Evolutionary conservation across 2,329 filamentous ascomycete genomes (phyloP), one percentile per base, ranked within the genome.

Genomic region (Cercospora sp.): DNA sequence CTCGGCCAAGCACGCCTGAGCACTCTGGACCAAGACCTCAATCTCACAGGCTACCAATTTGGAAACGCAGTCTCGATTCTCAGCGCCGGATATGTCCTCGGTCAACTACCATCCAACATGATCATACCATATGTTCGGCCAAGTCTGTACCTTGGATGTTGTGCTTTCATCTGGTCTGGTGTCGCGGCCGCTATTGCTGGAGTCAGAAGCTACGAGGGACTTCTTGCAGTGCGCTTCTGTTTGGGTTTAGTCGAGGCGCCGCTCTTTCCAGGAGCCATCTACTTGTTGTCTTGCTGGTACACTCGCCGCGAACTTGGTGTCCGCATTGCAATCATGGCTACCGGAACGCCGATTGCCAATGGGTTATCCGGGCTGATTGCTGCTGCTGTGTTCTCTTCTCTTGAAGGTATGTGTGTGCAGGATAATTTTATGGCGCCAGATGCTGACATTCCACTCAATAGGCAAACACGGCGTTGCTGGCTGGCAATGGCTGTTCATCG

Each of bases 101-200:
- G 89, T 83, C 87, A 89, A 74, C 77, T 89, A 0, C 87, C 87
- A 0, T 88, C 86, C 0, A 90, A 89, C 68, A 79, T 89, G 66
- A 72, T 87, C 0, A 77, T 89, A 2, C 87, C 86, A 0, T 79
- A 83, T 3, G 77, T 87, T 31, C 80, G 82, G 9, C 87, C 87
- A 0, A 85, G 84, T 1, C 65, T 85, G 1, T 89, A 87, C 68
- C 80, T 89, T 1, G 81, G 84, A 0, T 75, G 77, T 0, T 82
- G 82, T 0, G 85, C 85, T 74, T 78, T 81, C 1, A 59, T 78
- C 2, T 83, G 81, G 80, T 80, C 80, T 10, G 69, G 77, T 0
- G 77, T 82, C 10, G 82, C 80, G 0, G 76, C 75, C 1, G 80
- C 83, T n/a, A 86, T 85, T 28, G 82, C 84, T 0, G 82, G 82